Evolutionary conservation across 768 basidiomycete genomes (phyloP).

Genomic region (Phlebiopsis flavidoalba): DNA sequence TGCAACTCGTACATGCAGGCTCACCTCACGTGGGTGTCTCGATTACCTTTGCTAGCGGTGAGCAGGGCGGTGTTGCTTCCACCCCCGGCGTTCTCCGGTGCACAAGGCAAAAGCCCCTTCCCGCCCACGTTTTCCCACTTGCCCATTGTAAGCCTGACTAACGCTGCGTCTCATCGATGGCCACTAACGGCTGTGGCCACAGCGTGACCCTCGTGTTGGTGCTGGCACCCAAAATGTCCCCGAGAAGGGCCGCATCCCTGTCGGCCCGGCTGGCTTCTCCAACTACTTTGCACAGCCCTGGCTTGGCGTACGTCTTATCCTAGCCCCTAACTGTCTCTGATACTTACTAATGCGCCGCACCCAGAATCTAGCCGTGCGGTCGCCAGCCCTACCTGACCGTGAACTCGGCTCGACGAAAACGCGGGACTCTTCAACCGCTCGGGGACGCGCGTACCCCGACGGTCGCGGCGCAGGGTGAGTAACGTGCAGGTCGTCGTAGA

Average conservation of each 20-base stretch:
- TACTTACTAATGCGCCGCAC: constrained; percentile 32
- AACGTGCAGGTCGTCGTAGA: constrained; percentile 42
- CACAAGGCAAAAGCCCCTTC: constrained; percentile 29
- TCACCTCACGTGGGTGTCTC: constrained; percentile 32
- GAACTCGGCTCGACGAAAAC: constrained; percentile 43
- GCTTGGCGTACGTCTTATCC: background rate
- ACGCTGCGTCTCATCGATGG: background rate
- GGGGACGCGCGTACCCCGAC: constrained; percentile 52
- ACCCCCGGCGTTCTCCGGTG: constrained; percentile 26
- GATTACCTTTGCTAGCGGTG: constrained; percentile 33
- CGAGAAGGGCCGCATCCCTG: constrained; percentile 19
- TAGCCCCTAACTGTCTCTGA: background rate
- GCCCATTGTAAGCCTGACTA: constrained; percentile 25
- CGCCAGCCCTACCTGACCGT: constrained; percentile 35
- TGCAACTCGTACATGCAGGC: constrained; percentile 31
- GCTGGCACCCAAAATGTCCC: constrained; percentile 14
- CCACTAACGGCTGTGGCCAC: background rate
- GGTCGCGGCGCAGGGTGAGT: constrained; percentile 53
- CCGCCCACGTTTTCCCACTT: constrained; percentile 30
- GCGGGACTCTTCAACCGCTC: constrained; percentile 49
- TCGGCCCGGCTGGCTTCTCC: constrained; percentile 23
- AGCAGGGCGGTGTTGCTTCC: constrained; percentile 33
- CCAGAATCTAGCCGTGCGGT: constrained; percentile 38
- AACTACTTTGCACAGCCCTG: constrained; percentile 23
- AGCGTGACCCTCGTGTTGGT: constrained; percentile 22